Conservation (phyloP, 2,329 filamentous ascomycete species). For the Fusarium pseudocircinatum region DNA sequence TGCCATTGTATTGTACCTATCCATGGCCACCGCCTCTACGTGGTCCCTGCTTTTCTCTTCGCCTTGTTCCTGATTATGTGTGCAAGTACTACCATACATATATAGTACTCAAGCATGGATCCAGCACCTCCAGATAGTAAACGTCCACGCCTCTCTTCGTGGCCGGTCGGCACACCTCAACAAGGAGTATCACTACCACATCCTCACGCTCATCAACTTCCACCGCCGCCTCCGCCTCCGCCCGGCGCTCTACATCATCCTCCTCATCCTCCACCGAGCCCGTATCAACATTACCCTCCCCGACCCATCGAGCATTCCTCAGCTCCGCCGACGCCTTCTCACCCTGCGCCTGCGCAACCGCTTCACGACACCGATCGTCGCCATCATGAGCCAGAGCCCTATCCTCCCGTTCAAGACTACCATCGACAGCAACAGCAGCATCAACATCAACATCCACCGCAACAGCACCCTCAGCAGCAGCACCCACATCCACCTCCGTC, state of each 20-base stretch:
- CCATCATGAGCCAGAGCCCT: constrained; percentile 65
- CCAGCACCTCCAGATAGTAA: constrained; percentile 67
- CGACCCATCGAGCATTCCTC: constrained; percentile 47
- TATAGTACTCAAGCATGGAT: constrained; percentile 65
- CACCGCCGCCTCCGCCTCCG: constrained; percentile 44
- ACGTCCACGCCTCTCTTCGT: constrained; percentile 64
- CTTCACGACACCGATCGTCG: constrained; percentile 62
- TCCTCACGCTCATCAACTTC: constrained; percentile 46
- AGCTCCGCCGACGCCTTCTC: constrained; percentile 44
- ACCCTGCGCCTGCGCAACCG: constrained; percentile 45
- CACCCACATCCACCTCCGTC: constrained; percentile 50
- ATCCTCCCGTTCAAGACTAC: constrained; percentile 64
- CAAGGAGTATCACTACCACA: constrained; percentile 59
- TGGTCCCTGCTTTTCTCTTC: constrained; percentile 51
- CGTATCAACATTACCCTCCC: constrained; percentile 54
- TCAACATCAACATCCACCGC: constrained; percentile 17
- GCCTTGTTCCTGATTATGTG: constrained; percentile 51
- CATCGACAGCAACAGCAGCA: constrained; percentile 48
- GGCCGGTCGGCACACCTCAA: constrained; percentile 59
- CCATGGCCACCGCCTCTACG: constrained; percentile 50
- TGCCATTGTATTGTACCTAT: constrained; percentile 30
- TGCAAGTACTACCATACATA: constrained; percentile 49
- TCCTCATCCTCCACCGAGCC: constrained; percentile 46
- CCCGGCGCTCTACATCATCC: constrained; percentile 44
- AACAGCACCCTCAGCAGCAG: constrained; percentile 20